Conservation (phyloP, 2,329 filamentous ascomycete species). For the Atkinsonella hypoxylon region DNA sequence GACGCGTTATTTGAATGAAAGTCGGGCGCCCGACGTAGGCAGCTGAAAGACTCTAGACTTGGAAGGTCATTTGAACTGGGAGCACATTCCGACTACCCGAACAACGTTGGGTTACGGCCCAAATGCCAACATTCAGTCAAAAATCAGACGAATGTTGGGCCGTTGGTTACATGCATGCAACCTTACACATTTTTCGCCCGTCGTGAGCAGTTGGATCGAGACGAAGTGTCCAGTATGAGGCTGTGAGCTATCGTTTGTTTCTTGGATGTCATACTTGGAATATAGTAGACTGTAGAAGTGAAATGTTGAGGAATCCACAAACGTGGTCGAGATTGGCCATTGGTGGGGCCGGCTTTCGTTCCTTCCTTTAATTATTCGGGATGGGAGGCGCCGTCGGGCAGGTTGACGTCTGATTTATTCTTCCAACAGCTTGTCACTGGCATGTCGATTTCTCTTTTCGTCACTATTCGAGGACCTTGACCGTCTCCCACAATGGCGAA, state of each 20-base stretch:
- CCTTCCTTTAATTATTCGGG: not conserved
- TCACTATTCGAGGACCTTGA: not conserved
- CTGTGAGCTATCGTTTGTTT: not conserved
- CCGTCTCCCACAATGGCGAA: slow-evolving; percentile 5
- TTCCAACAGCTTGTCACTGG: not conserved
- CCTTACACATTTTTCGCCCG: not conserved
- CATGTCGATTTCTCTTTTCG: not conserved
- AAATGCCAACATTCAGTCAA: not conserved
- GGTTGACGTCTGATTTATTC: too few species aligned
- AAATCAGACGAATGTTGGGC: not conserved
- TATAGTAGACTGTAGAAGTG: not conserved
- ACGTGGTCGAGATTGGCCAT: not conserved
- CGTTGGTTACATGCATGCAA: not conserved
- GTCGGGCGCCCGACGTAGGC: not conserved
- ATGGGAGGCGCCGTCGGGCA: not conserved
- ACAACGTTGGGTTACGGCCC: slow-evolving; percentile 3
- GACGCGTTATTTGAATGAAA: not conserved
- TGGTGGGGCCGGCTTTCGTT: not conserved
- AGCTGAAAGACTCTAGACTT: not conserved
- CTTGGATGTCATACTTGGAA: not conserved
- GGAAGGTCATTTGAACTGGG: not conserved
- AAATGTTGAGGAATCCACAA: not conserved
- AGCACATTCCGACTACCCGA: not conserved
- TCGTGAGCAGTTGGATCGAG: not conserved
- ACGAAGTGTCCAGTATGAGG: not conserved